Evolutionary conservation across 2,329 filamentous ascomycete species (phyloP), one percentile per base, ranked within the genome.

Genomic region (Juglanconis oblonga): DNA sequence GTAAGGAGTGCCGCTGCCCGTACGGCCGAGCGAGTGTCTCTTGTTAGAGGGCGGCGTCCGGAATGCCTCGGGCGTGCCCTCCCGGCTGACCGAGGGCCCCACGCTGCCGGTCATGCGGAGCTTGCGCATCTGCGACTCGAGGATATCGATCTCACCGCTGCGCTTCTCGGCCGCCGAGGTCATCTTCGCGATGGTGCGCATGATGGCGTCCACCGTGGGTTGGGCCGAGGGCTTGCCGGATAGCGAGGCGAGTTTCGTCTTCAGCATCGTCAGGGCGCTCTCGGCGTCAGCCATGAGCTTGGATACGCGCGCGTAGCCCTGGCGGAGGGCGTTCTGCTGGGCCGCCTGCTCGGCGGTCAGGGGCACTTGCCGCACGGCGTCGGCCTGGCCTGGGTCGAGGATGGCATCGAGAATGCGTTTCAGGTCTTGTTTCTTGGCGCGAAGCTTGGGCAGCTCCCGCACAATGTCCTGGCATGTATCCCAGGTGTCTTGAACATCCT

Each of bases 151-250:
- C 68, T 98, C 94, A 60, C 89, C 91, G 70, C 90, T 95, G 71
- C 91, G 90, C 76, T 92, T 91, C 79, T 98, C 91, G 0, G 90
- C 90, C 88, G 97, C 94, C 62, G 81, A 84, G 38, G 93, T 97
- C 89, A 99, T 93, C 70, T 95, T 97, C 60, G 81, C 81, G 65
- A 99, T 96, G 1, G 95, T 99, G 62, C 90, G 91, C 66, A 93
- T 88, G 24, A 99, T 91, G 0, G 92, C 91, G 67, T 97, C 95
- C 9, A 97, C 91, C 0, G 93, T 97, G 0, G 95, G 95, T 4
- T 88, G 84, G 54, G 81, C 79, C 10, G 74, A 69, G 5, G 75
- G 74, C 59, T 75, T 81, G 65, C 78, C 82, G 47, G 77, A 76
- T 7, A 81, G 80, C 1, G 83, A 76, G 1, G 89, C 88, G 17